Base-by-base conservation (phyloP, 2,329 filamentous ascomycete genomes). In the Xylariaceae sp. region DNA sequence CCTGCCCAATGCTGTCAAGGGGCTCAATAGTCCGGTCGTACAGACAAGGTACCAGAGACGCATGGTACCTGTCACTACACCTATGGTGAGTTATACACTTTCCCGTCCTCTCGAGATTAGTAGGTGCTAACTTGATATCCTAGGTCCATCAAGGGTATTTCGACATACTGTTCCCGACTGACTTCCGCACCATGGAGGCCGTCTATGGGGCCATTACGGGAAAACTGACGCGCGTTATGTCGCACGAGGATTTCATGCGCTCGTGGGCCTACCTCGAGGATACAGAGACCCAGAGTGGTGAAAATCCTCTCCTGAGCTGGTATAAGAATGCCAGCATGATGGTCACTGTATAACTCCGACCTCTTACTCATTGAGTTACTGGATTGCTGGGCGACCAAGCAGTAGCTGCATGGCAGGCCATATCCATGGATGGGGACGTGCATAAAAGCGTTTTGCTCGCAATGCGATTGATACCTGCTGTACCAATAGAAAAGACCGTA, bases 131-230 rank as follows among this genome's bases (percentile, higher is more conserved):
- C 23, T 17, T 29, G 6, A 12, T 31, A 14, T 24, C 28, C 48
- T n/a, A 94, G 87, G 87, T 96, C 33, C 89, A 97, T 61, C 94
- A 98, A 68, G 94, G 92, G 31, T 97, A 95, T 65, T 98, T 98
- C 59, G 94, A 98, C 60, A 96, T 98, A 54, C 81, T 98, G 59
- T 98, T 98, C 67, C 92, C 92, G 0, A 98, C 92, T 9, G 85
- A 98, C 64, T 98, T 98, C 60, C 73, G 77, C 47, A 83, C 94
- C 50, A 83, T 92, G 64, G 88, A 97, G 64, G 81, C 88, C 54
- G 80, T 97, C 52, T 98, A 98, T 66, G 82, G 87, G 40, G 88
- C 88, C 45, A 80, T 97, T 53, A 98, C 92, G 0, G 90, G 90
- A 21, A 92, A 94, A 60, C 70, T 97, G 53, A 95, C 89, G 2